phyloP scores from a whole-genome alignment of 805 yeast genomes.

The Candida schatavii region DNA sequence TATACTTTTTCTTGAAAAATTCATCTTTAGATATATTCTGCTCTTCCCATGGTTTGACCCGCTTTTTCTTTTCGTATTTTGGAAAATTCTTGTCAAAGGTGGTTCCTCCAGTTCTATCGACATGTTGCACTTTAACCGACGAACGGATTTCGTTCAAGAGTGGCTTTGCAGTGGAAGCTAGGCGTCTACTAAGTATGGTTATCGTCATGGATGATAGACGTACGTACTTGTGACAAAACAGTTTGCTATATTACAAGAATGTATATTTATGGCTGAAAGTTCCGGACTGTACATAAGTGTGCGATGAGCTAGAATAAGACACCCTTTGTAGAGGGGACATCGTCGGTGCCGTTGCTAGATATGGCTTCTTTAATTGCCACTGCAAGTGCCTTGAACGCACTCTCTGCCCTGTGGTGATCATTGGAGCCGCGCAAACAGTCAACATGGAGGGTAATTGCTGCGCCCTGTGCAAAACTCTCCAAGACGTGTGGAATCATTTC shows the following conservation, averaged over 20 bases:
- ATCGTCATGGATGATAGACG: neutral
- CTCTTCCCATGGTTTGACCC: constrained; percentile 35
- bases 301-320: constrained; percentile 56
- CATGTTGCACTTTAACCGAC: constrained; percentile 4
- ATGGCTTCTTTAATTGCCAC: constrained; percentile 86
- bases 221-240: neutral
- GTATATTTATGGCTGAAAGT: too few species aligned
- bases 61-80: constrained; percentile 11
- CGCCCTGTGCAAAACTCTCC: constrained; percentile 91
- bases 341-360: constrained; percentile 78
- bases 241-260: neutral
- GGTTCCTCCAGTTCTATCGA: constrained; percentile 1
- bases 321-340: constrained; percentile 95
- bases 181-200: neutral
- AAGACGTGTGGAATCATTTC: constrained; percentile 99
- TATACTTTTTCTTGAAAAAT: constrained; percentile 36
- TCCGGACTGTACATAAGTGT: neutral
- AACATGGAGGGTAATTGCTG: constrained; percentile 87
- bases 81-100: constrained; percentile 28
- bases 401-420: constrained; percentile 95
- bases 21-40: constrained; percentile 36
- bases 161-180: neutral
- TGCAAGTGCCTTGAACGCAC: constrained; percentile 95
- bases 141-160: neutral
- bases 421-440: constrained; percentile 92